phyloP scores from a whole-genome alignment of 2,329 filamentous ascomycete species.

The Arthrobotrys iridis region DNA sequence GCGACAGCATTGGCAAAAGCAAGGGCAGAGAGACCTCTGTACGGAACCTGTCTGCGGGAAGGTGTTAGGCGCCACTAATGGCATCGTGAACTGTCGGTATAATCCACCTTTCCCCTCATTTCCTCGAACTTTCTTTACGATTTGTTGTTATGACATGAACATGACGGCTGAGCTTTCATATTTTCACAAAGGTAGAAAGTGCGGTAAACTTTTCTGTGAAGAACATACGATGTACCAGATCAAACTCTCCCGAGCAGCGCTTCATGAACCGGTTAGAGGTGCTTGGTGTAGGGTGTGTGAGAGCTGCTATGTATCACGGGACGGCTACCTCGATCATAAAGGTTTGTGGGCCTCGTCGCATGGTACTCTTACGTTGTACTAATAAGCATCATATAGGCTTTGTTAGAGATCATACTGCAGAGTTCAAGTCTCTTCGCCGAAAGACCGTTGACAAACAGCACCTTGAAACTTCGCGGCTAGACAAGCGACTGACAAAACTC shows the following conservation, averaged over 20 bases:
- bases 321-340: slow-evolving; percentile 90
- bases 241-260: slow-evolving; percentile 88
- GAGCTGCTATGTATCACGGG: slow-evolving; percentile 97
- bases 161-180: slow-evolving; percentile 27
- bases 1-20: slow-evolving; percentile 85
- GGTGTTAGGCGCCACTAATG: slow-evolving; percentile 79
- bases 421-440: slow-evolving; percentile 76
- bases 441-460: slow-evolving; percentile 84
- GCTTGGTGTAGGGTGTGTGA: slow-evolving; percentile 96
- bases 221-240: slow-evolving; percentile 99
- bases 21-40: slow-evolving; percentile 78
- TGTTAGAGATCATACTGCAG: slow-evolving; percentile 75
- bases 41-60: slow-evolving; percentile 88
- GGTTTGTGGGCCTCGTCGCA: slow-evolving; percentile 61
- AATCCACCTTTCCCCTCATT: slow-evolving; percentile 13
- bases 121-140: neutral
- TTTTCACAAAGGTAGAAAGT: slow-evolving; percentile 70
- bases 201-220: slow-evolving; percentile 92
- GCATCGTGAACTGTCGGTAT: slow-evolving; percentile 79
- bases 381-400: slow-evolving; percentile 59
- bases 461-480: slow-evolving; percentile 85
- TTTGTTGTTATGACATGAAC: neutral
- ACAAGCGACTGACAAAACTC: slow-evolving; percentile 86
- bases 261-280: slow-evolving; percentile 87
- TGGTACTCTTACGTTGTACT: neutral